Percentiles rank a stretch among this genome's conserved stretches.
phyloP scores from a whole-genome alignment of 345 rosid genomes.

The Clarkia xantiana region DNA sequence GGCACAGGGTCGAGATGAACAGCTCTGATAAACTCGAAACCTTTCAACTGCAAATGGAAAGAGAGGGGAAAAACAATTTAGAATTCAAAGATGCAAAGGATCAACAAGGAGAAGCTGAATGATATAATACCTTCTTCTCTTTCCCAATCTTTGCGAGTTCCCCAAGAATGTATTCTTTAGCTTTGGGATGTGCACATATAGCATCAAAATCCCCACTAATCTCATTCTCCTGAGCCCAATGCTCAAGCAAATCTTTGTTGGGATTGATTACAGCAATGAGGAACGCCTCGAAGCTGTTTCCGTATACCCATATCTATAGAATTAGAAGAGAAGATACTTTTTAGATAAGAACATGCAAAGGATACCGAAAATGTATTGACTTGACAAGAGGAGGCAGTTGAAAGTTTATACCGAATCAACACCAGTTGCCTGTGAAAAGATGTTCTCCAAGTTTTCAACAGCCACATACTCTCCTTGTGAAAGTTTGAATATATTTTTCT shows the following conservation, averaged over 20 bases:
- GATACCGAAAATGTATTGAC: no score
- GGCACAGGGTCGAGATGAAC: constrained; percentile 75
- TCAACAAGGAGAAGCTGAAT: background rate
- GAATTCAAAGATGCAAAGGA: background rate
- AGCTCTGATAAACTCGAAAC: constrained; percentile 72
- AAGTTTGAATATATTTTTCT: constrained; percentile 91
- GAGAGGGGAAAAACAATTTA: background rate
- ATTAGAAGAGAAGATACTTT: background rate
- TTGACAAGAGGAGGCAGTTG: no score
- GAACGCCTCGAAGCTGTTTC: constrained; percentile 89
- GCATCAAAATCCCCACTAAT: constrained; percentile 53
- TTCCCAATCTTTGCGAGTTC: constrained; percentile 59
- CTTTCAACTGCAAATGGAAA: constrained; percentile 49
- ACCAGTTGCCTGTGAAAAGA: constrained; percentile 42
- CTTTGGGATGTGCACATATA: constrained; percentile 48
- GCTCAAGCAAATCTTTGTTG: constrained; percentile 53
- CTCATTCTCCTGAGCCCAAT: constrained; percentile 64
- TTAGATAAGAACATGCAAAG: no score
- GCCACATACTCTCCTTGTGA: constrained; percentile 99
- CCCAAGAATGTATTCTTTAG: constrained; percentile 50
- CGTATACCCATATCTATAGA: constrained; percentile 81
- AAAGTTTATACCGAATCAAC: constrained; percentile 53
- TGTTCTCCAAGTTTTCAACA: constrained; percentile 87
- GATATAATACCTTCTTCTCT: constrained; percentile 51
- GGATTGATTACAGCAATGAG: constrained; percentile 87